These are phyloP conservation scores for Wallacemonas sp. DNA, from an alignment of 208 protist species.

Conservation along the genomic window DNA sequence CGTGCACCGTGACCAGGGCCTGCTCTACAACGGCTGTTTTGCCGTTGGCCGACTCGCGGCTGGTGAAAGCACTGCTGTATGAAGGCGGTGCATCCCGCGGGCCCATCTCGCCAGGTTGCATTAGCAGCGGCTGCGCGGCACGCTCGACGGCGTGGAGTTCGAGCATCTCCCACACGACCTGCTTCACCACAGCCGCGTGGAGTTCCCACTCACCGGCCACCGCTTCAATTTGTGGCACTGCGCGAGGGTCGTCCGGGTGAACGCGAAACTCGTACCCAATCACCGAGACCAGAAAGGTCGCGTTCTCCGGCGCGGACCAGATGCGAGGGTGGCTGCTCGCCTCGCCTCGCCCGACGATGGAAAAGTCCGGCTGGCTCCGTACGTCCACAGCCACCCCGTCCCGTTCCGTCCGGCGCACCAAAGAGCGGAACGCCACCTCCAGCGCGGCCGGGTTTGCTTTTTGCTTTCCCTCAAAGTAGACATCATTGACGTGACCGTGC, in stretches of 20 bases:
- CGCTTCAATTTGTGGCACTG: slow-evolving; percentile 68
- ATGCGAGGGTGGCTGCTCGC: slow-evolving; percentile 68
- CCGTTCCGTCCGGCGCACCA: slow-evolving; percentile 36
- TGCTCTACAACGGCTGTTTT: slow-evolving; percentile 47
- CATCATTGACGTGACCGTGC: slow-evolving; percentile 80
- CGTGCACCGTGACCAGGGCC: slow-evolving; percentile 52
- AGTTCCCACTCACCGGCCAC: slow-evolving; percentile 77
- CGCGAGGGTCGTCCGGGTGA: slow-evolving; percentile 82
- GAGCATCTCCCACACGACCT: slow-evolving; percentile 86
- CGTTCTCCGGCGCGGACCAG: slow-evolving; percentile 73
- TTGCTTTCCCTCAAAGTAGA: slow-evolving; percentile 90
- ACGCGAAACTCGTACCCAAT: slow-evolving; percentile 91
- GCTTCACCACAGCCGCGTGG: slow-evolving; percentile 72
- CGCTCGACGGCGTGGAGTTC: slow-evolving; percentile 83
- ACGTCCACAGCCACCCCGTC: slow-evolving; percentile 77
- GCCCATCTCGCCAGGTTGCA: slow-evolving; percentile 73
- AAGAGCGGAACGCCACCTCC: slow-evolving; percentile 58
- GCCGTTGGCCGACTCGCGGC: not conserved
- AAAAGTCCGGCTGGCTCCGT: slow-evolving; percentile 73
- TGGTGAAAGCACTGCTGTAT: slow-evolving; percentile 78
- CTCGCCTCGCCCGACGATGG: slow-evolving; percentile 65
- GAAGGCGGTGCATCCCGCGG: slow-evolving; percentile 51
- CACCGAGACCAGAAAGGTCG: slow-evolving; percentile 61
- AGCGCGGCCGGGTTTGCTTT: slow-evolving; percentile 64
- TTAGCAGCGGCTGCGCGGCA: slow-evolving; percentile 56